Conservation (phyloP, 441 rosid species). For the Arabidopsis lyrata region DNA sequence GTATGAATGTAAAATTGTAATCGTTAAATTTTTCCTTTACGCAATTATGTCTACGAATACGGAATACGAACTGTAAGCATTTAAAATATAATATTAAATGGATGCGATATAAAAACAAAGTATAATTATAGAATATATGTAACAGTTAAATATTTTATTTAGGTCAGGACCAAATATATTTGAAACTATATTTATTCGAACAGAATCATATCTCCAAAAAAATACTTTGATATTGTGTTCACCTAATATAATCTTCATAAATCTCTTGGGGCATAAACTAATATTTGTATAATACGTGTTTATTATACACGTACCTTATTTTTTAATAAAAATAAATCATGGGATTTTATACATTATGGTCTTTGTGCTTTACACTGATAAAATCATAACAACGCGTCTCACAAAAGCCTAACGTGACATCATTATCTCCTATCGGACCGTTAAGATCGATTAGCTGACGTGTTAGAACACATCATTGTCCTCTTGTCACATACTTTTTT, state of each 20-base stretch:
- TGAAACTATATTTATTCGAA: conserved; percentile 7
- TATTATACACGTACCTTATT: conserved; percentile 33
- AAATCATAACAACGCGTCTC: conserved; percentile 26
- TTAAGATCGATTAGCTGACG: conserved; percentile 45
- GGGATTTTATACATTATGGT: conserved; percentile 20
- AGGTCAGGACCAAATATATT: background rate
- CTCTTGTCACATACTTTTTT: conserved; percentile 36
- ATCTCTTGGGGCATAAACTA: conserved; percentile 13
- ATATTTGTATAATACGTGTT: conserved; percentile 8
- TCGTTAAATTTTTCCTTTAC: no score
- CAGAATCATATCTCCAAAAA: conserved; percentile 32
- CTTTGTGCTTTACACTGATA: conserved; percentile 24
- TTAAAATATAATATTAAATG: no score
- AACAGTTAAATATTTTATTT: background rate
- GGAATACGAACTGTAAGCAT: no score
- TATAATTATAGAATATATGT: no score
- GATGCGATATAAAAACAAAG: no score
- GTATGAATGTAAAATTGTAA: no score
- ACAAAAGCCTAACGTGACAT: conserved; percentile 35
- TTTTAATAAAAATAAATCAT: conserved; percentile 1
- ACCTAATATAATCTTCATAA: conserved; percentile 25
- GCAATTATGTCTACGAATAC: no score
- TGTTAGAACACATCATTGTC: conserved; percentile 39
- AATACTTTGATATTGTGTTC: conserved; percentile 20
- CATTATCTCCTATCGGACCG: conserved; percentile 41